Evolutionary conservation across 129 eudicot species (phyloP).

Genomic region (Oenanthe sinensis): DNA sequence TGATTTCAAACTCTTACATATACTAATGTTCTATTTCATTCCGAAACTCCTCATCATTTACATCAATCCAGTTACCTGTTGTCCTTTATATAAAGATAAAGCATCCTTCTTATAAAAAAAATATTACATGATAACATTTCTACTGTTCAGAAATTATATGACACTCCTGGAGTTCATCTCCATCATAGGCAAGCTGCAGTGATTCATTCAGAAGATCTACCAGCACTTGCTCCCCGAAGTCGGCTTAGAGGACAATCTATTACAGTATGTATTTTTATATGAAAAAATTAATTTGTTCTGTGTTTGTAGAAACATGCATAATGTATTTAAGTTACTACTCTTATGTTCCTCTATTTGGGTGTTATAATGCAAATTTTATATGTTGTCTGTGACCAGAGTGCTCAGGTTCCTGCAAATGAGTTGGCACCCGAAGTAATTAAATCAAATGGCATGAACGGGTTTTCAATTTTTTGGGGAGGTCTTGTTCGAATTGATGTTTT

Average conservation of each 20-base stretch:
- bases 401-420: constrained; percentile 27
- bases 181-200: constrained; percentile 99
- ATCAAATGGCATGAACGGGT: constrained; percentile 62
- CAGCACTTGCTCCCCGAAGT: constrained; percentile 84
- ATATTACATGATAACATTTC: neutral
- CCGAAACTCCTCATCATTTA: neutral
- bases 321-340: neutral
- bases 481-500: constrained; percentile 76
- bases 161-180: constrained; percentile 98
- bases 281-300: neutral
- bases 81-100: neutral
- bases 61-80: neutral
- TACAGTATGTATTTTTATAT: constrained; percentile 37
- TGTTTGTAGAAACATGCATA: neutral
- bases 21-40: neutral
- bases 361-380: neutral
- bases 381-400: constrained; percentile 15
- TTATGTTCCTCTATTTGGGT: neutral
- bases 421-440: constrained; percentile 34
- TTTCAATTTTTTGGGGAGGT: constrained; percentile 96
- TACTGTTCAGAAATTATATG: constrained; percentile 65
- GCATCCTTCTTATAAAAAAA: neutral
- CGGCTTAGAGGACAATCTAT: constrained; percentile 79
- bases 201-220: constrained; percentile 79
- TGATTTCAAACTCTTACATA: neutral